Base-by-base conservation (phyloP, 306 rosid genomes). In the Morella rubra region DNA sequence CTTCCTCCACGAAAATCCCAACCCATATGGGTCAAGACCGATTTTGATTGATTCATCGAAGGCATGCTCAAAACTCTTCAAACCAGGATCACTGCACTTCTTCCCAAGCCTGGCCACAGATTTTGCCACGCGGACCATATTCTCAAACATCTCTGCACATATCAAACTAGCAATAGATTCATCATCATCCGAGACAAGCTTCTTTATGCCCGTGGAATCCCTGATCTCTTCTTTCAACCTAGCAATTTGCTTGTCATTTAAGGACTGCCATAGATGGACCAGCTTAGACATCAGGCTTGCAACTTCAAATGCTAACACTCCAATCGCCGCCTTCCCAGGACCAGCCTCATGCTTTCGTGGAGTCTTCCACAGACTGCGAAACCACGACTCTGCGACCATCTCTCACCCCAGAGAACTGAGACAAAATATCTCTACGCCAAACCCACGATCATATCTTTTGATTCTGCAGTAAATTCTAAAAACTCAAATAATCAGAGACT, bases 211-310 rank as follows among this genome's bases (percentile, higher is more conserved):
- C 76, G 81, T 74, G 3, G 99, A 92, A 86, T 77, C 85, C 60
- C 86, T 50, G 52, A 96, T 88, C 84, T 92, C 97, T 59, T 89
- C 98, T 74, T 96, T 87, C 83, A 96, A 82, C 86, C 81, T 86
- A 59, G 22, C 14, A 70, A 96, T 85, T 81, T 89, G 98, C 84
- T 91, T 92, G 50, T 96, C 97, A 65, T 88, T 84, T 86, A 91
- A 85, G 52, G 91, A 82, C 50, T 93, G 92, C 97, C 99, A 96
- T 82, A 89, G 81, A 79, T 89, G 89, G 77, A 91, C 89, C 85
- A 96, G 80, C 93, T 93, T 96, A 50, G 99, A 89, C 99, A 96
- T 93, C 86, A 91, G 77, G 84, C 89, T 91, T 42, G 99, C 99
- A 69, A 90, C 88, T 90, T 96, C 99, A 87, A 96, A 96, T 44